These are phyloP conservation scores for Amphibolis antarctica DNA, from an alignment of 106 monocot genomes.

Conservation along the genomic window DNA sequence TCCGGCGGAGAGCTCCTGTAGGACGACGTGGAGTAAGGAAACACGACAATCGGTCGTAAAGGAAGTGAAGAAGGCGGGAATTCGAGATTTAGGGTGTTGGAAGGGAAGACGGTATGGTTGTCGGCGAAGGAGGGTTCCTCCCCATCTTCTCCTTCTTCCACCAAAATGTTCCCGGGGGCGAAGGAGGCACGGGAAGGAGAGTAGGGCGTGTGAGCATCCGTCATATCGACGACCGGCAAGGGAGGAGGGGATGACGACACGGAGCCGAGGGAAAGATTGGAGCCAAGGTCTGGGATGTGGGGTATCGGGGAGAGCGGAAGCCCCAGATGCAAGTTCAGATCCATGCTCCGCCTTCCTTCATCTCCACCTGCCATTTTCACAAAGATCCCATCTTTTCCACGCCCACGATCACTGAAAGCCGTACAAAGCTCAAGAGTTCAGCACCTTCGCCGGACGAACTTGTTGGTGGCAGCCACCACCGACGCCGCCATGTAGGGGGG, in stretches of 20 bases:
- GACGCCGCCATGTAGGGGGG: too few species aligned
- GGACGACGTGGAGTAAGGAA: too few species aligned
- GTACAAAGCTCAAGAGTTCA: too few species aligned
- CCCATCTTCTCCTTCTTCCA: background rate
- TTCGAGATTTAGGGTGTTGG: too few species aligned
- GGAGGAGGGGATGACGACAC: slow-evolving; percentile 4
- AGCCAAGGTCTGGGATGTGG: slow-evolving; percentile 42
- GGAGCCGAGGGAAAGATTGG: slow-evolving; percentile 53
- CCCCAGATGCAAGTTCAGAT: slow-evolving; percentile 78
- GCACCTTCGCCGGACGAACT: too few species aligned
- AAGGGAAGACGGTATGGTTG: too few species aligned
- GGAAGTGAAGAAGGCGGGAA: too few species aligned
- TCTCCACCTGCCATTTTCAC: slow-evolving; percentile 8
- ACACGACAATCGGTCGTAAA: too few species aligned
- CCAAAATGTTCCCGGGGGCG: background rate
- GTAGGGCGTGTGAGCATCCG: slow-evolving; percentile 11
- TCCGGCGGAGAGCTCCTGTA: too few species aligned
- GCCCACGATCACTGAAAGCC: background rate
- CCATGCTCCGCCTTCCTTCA: slow-evolving; percentile 34
- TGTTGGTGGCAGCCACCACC: too few species aligned
- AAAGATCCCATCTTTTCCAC: slow-evolving; percentile 1
- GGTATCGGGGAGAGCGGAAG: slow-evolving; percentile 41
- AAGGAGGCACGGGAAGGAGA: background rate
- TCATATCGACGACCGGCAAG: slow-evolving; percentile 17
- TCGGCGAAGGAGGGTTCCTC: background rate